These are phyloP conservation scores for Mortierella sp. DNA, from an alignment of 371 early-diverging fungal species.

Conservation along the genomic window DNA sequence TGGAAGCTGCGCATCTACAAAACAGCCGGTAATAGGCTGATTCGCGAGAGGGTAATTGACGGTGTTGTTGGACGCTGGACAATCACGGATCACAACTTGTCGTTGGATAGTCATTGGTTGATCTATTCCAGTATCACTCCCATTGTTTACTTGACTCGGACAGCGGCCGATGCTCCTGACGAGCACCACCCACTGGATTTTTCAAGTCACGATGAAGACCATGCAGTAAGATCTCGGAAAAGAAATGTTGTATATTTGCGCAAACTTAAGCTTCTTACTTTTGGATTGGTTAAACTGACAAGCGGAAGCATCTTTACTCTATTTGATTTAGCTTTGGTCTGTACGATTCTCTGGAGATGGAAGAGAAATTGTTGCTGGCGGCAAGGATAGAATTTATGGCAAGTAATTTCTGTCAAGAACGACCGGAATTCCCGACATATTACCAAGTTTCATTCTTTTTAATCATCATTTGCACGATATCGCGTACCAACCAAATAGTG, in stretches of 20 bases:
- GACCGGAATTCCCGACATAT: neutral
- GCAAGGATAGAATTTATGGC: slow-evolving; percentile 59
- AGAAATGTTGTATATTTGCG: neutral
- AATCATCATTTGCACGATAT: neutral
- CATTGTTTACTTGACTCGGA: slow-evolving; percentile 62
- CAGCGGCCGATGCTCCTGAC: slow-evolving; percentile 53
- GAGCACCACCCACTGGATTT: slow-evolving; percentile 58
- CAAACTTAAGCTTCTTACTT: neutral
- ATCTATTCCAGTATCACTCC: slow-evolving; percentile 73
- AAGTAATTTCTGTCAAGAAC: neutral
- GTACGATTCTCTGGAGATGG: slow-evolving; percentile 71
- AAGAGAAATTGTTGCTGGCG: slow-evolving; percentile 71
- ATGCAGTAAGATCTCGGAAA: slow-evolving; percentile 44
- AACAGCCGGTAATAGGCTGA: slow-evolving; percentile 43
- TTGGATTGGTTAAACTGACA: neutral
- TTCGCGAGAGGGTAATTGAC: slow-evolving; percentile 52
- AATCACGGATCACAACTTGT: slow-evolving; percentile 62
- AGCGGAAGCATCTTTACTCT: neutral
- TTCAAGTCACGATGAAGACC: slow-evolving; percentile 21
- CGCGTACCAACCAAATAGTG: slow-evolving; percentile 44
- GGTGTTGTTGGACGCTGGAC: slow-evolving; percentile 65
- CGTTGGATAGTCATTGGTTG: slow-evolving; percentile 61
- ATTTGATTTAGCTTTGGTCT: slow-evolving; percentile 65
- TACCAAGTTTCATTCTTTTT: neutral
- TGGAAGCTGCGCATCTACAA: slow-evolving; percentile 65